Conservation (phyloP, 257 asterid species). For the Verbena officinalis region DNA sequence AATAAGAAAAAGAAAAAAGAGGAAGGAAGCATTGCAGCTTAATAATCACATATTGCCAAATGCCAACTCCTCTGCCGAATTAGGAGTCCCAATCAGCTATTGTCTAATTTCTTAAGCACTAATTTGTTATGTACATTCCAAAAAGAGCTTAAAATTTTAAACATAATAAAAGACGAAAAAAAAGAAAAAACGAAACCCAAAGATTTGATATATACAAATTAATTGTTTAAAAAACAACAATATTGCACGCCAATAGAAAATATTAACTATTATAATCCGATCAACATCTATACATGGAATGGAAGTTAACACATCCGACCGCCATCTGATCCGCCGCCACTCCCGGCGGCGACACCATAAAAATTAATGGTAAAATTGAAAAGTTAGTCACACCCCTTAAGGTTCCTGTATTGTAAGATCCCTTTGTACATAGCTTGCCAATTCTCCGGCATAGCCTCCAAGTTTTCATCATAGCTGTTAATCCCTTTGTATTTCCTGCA, state of each 20-base stretch:
- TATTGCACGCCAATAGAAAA: not conserved
- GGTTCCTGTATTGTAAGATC: conserved; percentile 54
- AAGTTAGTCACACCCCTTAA: conserved; percentile 34
- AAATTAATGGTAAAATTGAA: not conserved
- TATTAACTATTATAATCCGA: not conserved
- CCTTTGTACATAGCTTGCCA: conserved; percentile 83
- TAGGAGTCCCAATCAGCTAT: too few relatives aligned
- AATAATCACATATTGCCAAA: too few relatives aligned
- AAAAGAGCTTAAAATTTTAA: not conserved
- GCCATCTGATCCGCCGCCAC: too few relatives aligned
- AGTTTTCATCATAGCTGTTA: conserved; percentile 36
- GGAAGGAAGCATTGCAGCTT: too few relatives aligned
- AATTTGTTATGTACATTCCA: not conserved
- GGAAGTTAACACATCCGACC: not conserved
- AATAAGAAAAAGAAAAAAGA: too few relatives aligned
- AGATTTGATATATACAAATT: not conserved
- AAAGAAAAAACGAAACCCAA: not conserved
- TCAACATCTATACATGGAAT: not conserved
- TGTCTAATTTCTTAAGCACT: not conserved
- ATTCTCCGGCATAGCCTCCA: conserved; percentile 69
- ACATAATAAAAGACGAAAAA: too few relatives aligned
- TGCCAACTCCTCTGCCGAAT: too few relatives aligned
- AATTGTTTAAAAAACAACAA: not conserved
- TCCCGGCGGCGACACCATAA: too few relatives aligned
- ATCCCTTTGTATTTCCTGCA: conserved; percentile 13